Base-by-base conservation (phyloP, 352 stramenopile genomes). In the Thraustotheca clavata region DNA sequence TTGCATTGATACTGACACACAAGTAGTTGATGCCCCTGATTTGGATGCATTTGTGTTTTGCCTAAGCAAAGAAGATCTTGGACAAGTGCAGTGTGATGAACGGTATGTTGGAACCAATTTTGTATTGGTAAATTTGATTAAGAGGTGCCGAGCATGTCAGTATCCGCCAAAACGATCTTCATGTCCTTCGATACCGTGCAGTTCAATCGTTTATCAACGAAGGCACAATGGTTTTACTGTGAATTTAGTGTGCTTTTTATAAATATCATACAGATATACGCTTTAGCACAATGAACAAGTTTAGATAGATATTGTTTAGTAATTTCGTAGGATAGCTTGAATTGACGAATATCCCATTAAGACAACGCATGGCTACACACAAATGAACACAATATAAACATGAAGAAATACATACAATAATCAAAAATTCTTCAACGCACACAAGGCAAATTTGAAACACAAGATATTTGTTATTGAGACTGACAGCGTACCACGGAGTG, bases 41-140 rank as follows among this genome's bases (percentile, higher is more conserved):
- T 49, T 94, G 26, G 80, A 94, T 54, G 70, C 68, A 32, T 94
- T 94, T 62, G 84, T 94, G 31, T 91, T 94, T 50, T 91, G 82
- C 59, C 75, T 91, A 68, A 87, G 79, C 62, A 81, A 80, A 40
- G 65, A 67, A 14, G 71, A 74, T 14, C 71, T 85, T 4, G 73
- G 75, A 1, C 69, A 81, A 31, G 68, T 94, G 38, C 75, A 89
- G 72, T 78, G 73, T 29, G 84, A 94, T 60, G 82, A 94, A 59
- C 78, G 79, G 57, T 65, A 27, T 27, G 27, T n/a, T 36, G 31
- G n/a, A n/a, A 16, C 22, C 20, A 22, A 20, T 16, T 48, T 55
- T 43, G 27, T 39, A n/a, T 62, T 22, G 26, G 3, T 31, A 26
- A 31, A 5, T 62, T 4, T 62, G 22, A 50, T 54, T n/a, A 34